phyloP scores from a whole-genome alignment of 805 yeast genomes.

The Vanderwaltozyma tropicalis region DNA sequence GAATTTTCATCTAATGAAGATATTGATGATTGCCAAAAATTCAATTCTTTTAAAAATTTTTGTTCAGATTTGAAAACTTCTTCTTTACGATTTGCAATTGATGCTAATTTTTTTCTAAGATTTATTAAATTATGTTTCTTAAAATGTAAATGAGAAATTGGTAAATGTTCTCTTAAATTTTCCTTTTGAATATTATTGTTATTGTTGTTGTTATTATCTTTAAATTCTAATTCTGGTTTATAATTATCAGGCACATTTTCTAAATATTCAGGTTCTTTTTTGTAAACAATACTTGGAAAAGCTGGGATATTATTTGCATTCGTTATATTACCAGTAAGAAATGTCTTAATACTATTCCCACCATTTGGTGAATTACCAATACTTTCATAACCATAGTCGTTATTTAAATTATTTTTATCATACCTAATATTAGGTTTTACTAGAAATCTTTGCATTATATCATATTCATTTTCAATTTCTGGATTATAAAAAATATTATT shows the following conservation, averaged over 20 bases:
- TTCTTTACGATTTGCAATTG: slow-evolving; percentile 11
- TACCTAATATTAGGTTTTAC: too few relatives aligned
- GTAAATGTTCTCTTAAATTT: neutral
- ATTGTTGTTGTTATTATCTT: neutral
- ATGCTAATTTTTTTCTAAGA: slow-evolving; percentile 10
- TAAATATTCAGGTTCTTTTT: neutral
- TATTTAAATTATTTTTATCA: neutral
- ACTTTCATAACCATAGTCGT: neutral
- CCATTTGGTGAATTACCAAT: neutral
- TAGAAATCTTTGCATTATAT: too few relatives aligned
- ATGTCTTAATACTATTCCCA: slow-evolving; percentile 19
- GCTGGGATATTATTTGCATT: slow-evolving; percentile 7
- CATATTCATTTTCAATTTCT: too few relatives aligned
- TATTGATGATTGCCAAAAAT: slow-evolving; percentile 14
- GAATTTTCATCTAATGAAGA: slow-evolving; percentile 7
- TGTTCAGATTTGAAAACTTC: slow-evolving; percentile 13
- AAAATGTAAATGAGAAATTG: slow-evolving; percentile 1
- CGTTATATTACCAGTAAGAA: slow-evolving; percentile 17
- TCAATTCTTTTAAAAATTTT: slow-evolving; percentile 13
- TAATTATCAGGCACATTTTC: too few relatives aligned
- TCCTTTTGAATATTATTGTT: slow-evolving; percentile 1
- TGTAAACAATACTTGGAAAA: slow-evolving; percentile 5
- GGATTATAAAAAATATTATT: too few relatives aligned
- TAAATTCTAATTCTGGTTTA: too few relatives aligned
- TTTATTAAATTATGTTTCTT: slow-evolving; percentile 10